A percentile compares a stretch with the other conserved stretches of the same genome.
phyloP scores from a whole-genome alignment of 805 yeast species.

The Nematodospora valgi region DNA sequence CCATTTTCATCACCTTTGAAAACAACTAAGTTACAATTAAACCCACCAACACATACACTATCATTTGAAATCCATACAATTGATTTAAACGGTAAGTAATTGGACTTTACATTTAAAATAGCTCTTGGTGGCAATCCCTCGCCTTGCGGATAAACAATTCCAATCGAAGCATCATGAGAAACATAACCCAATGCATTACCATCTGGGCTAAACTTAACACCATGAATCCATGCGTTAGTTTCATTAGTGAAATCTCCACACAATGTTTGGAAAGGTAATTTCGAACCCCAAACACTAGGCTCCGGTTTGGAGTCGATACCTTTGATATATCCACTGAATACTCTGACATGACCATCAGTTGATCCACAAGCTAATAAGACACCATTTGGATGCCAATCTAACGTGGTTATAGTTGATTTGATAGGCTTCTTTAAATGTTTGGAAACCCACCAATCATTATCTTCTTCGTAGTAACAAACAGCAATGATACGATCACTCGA shows the following conservation, averaged over 20 bases:
- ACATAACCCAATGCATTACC: constrained; percentile 79
- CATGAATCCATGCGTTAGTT: constrained; percentile 90
- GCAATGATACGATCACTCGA: constrained; percentile 93
- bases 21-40: constrained; percentile 85
- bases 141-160: constrained; percentile 74
- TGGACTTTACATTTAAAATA: constrained; percentile 56
- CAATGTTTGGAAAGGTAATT: constrained; percentile 89
- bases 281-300: constrained; percentile 87
- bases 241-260: constrained; percentile 73
- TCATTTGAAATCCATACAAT: constrained; percentile 65
- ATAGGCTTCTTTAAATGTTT: constrained; percentile 96
- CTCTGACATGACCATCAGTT: constrained; percentile 89
- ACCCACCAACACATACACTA: constrained; percentile 83
- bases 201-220: constrained; percentile 76
- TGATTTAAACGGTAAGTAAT: constrained; percentile 76
- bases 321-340: constrained; percentile 84
- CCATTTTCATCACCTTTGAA: constrained; percentile 65
- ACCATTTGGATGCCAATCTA: constrained; percentile 92
- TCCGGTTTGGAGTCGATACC: constrained; percentile 82
- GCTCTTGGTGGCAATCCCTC: constrained; percentile 61
- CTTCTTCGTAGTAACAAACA: constrained; percentile 91
- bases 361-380: constrained; percentile 88
- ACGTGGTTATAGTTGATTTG: constrained; percentile 75
- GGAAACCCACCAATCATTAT: constrained; percentile 99
- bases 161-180: constrained; percentile 83